Evolutionary conservation across 805 yeast species (phyloP), one percentile per base, ranked within the genome.

Genomic region (Grigorovia jiainica): DNA sequence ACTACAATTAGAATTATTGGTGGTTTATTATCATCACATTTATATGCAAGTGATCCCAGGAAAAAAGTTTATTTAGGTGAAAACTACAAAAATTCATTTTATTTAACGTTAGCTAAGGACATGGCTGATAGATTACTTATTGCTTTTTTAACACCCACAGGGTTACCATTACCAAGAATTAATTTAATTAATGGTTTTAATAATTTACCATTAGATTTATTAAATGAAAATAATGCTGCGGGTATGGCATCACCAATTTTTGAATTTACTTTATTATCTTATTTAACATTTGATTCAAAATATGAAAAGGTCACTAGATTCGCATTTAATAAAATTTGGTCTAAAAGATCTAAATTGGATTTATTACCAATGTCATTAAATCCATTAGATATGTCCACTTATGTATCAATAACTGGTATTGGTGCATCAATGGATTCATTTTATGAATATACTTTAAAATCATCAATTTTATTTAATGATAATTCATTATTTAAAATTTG

Each of bases 381-480:
- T 46, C 81, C 89, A 0, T 15, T 27, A 3, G n/a, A 3, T 10
- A 27, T 15, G 6, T 13, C 16, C 11, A n/a, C 16, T 11, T 27
- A 27, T 27, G n/a, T 27, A 15, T 13, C 31, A 27, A 52, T 67
- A 1, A 76, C 92, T 0, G 95, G 96, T 0, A 71, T 84, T 8
- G 97, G 97, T 2, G 97, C 97, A 0, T 82, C 95, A 2, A 75
- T 86, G 13, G 97, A 89, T 60, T 86, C 95, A 0, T 85, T 85
- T 54, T 89, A 81, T 57, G 97, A 89, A 55, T 85, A 87, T 60
- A 83, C 95, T 0, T 68, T 86, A 34, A 89, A 89, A 56, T 78
- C 79, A 17, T 67, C 87, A 2, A 72, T 89, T 9, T 55, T 89
- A 11, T 86, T 87, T 45, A 76, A 83, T 54, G 83, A 82, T 49